These are phyloP conservation scores for Tetragonia tetragonoides DNA, from an alignment of 148 eudicot genomes.

Conservation along the genomic window DNA sequence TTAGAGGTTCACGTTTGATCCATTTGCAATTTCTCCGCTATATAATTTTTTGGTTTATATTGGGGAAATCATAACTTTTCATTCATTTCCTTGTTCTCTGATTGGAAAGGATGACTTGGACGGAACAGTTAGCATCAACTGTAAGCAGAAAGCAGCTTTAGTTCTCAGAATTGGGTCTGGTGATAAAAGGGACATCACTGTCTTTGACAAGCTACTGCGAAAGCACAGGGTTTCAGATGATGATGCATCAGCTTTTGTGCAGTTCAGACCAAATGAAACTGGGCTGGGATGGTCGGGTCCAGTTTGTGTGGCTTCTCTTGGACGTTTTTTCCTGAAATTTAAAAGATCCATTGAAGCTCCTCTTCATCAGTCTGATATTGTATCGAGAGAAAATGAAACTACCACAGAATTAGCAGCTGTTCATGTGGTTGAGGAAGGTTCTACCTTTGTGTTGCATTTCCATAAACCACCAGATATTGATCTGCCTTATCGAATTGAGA, in stretches of 20 bases:
- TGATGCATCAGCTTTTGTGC: conserved; percentile 60
- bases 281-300: conserved; percentile 92
- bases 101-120: conserved; percentile 61
- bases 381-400: conserved; percentile 20
- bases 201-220: conserved; percentile 62
- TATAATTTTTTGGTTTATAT: not conserved
- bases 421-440: conserved; percentile 79
- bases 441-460: conserved; percentile 76
- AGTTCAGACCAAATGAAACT: conserved; percentile 55
- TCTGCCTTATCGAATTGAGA: conserved; percentile 89
- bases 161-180: conserved; percentile 42
- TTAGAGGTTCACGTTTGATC: conserved; percentile 55
- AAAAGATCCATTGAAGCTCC: conserved; percentile 38
- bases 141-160: conserved; percentile 66
- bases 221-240: conserved; percentile 71
- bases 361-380: conserved; percentile 36
- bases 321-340: conserved; percentile 85
- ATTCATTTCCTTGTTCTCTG: conserved; percentile 8
- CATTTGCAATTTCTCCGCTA: conserved; percentile 8
- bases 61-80: not conserved
- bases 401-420: conserved; percentile 65
- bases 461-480: conserved; percentile 52
- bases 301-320: conserved; percentile 89
- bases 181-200: conserved; percentile 42
- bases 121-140: conserved; percentile 46